These are phyloP conservation scores for Dothistroma pini DNA, from an alignment of 2,329 filamentous ascomycete species.

Conservation along the genomic window DNA sequence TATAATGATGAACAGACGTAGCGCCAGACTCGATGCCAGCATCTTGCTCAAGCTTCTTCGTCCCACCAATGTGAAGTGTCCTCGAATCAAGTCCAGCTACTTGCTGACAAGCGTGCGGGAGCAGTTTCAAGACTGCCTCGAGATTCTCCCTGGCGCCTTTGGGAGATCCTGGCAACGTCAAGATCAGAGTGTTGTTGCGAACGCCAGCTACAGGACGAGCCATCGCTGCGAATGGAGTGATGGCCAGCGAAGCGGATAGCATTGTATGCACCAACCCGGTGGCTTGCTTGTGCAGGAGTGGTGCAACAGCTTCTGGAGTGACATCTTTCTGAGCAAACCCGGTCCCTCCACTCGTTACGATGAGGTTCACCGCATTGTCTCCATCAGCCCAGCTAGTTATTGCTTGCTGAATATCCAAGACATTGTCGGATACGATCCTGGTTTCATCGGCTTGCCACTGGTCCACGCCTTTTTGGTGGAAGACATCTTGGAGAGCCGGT, in stretches of 20 bases:
- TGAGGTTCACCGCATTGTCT: slow-evolving; percentile 59
- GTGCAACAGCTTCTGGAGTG: slow-evolving; percentile 85
- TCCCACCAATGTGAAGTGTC: slow-evolving; percentile 71
- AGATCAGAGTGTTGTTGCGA: slow-evolving; percentile 72
- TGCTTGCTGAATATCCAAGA: slow-evolving; percentile 68
- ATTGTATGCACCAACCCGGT: slow-evolving; percentile 93
- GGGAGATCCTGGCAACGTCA: slow-evolving; percentile 90
- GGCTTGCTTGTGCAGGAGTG: slow-evolving; percentile 78
- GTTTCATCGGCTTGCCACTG: slow-evolving; percentile 68
- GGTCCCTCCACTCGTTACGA: slow-evolving; percentile 88
- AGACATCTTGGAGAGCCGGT: slow-evolving; percentile 62
- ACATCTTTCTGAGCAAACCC: slow-evolving; percentile 82
- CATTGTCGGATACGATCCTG: slow-evolving; percentile 75
- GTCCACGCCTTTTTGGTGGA: slow-evolving; percentile 61
- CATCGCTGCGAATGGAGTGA: slow-evolving; percentile 98
- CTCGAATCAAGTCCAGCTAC: slow-evolving; percentile 80
- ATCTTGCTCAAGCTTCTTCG: slow-evolving; percentile 79
- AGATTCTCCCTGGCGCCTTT: slow-evolving; percentile 95
- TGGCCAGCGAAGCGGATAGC: slow-evolving; percentile 74
- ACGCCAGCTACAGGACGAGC: slow-evolving; percentile 88
- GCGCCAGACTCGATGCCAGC: slow-evolving; percentile 51
- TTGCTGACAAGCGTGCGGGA: slow-evolving; percentile 93
- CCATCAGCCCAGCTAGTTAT: slow-evolving; percentile 72
- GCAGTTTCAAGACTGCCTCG: slow-evolving; percentile 78
- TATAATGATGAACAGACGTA: slow-evolving; percentile 24